phyloP scores from a whole-genome alignment of 2,329 filamentous ascomycete species.

The Fusarium sp. region DNA sequence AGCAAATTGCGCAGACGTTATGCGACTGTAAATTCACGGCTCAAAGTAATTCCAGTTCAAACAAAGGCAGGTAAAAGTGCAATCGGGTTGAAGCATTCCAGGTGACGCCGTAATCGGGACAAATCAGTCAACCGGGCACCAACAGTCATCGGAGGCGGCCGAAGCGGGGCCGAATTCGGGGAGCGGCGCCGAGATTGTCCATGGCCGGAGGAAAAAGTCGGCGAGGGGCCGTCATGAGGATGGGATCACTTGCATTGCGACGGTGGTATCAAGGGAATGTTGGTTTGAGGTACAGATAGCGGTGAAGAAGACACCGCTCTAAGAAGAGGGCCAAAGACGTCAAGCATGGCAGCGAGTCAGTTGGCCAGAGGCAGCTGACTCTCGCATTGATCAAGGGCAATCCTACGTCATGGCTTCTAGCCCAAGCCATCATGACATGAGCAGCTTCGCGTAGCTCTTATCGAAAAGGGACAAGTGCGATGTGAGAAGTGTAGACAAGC shows the following conservation, averaged over 20 bases:
- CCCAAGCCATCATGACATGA: not conserved
- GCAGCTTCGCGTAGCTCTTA: not conserved
- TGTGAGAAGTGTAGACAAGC: not conserved
- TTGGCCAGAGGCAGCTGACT: not conserved
- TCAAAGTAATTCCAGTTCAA: not conserved
- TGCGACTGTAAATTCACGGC: not conserved
- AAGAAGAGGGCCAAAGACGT: not conserved
- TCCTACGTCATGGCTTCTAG: not conserved
- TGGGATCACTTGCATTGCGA: not conserved
- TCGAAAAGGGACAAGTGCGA: not conserved
- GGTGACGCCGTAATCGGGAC: not conserved
- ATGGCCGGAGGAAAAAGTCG: not conserved
- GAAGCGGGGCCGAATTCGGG: slow-evolving; percentile 21
- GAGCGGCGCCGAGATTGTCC: not conserved
- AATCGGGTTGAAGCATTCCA: not conserved
- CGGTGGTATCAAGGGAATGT: not conserved
- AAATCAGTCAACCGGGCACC: not conserved
- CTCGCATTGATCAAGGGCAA: not conserved
- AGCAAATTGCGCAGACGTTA: not conserved
- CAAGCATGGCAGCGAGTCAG: not conserved
- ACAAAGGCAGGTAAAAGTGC: not conserved
- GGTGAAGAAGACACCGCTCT: not conserved
- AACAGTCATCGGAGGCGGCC: slow-evolving; percentile 15
- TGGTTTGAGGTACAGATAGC: not conserved
- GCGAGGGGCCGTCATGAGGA: not conserved